Evolutionary conservation across 257 asterid genomes (phyloP).

Genomic region (Craterostigma plantagineum): DNA sequence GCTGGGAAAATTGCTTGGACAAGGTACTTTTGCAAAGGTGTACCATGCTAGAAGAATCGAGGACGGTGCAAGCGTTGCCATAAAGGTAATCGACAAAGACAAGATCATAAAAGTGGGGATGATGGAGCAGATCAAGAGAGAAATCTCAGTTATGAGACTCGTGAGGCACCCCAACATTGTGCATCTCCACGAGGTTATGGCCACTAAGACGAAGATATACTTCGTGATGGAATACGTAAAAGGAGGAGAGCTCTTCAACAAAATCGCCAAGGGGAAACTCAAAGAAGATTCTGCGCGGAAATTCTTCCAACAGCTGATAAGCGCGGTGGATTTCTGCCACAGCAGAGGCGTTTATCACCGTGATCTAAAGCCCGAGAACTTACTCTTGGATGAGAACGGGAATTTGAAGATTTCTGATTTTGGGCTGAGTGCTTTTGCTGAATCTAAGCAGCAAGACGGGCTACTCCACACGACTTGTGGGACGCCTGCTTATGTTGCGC

Average conservation of each 20-base stretch:
- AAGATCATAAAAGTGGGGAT: constrained; percentile 27
- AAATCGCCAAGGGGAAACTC: constrained; percentile 24
- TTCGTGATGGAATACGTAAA: constrained; percentile 28
- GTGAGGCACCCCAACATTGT: constrained; percentile 36
- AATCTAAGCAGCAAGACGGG: constrained; percentile 47
- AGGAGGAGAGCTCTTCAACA: constrained; percentile 38
- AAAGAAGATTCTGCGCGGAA: constrained; percentile 24
- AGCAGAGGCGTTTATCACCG: constrained; percentile 41
- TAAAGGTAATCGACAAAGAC: constrained; percentile 48
- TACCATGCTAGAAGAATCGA: constrained; percentile 44
- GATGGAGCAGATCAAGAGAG: constrained; percentile 33
- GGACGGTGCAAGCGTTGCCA: constrained; percentile 41
- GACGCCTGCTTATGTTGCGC: constrained; percentile 81
- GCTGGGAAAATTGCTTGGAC: constrained; percentile 73
- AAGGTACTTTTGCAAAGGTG: constrained; percentile 82
- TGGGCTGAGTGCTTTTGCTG: constrained; percentile 40
- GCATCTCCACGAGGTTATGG: constrained; percentile 39
- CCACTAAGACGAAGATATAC: constrained; percentile 31
- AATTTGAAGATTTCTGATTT: constrained; percentile 31
- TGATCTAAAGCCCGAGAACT: constrained; percentile 40
- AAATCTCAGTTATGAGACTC: constrained; percentile 31
- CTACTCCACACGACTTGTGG: constrained; percentile 58
- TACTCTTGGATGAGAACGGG: constrained; percentile 31
- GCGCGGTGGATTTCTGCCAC: constrained; percentile 30
- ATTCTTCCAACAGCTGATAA: constrained; percentile 29